These are phyloP conservation scores for Tillandsia leiboldiana DNA, from an alignment of 176 grass and related monocot species.

Conservation along the genomic window DNA sequence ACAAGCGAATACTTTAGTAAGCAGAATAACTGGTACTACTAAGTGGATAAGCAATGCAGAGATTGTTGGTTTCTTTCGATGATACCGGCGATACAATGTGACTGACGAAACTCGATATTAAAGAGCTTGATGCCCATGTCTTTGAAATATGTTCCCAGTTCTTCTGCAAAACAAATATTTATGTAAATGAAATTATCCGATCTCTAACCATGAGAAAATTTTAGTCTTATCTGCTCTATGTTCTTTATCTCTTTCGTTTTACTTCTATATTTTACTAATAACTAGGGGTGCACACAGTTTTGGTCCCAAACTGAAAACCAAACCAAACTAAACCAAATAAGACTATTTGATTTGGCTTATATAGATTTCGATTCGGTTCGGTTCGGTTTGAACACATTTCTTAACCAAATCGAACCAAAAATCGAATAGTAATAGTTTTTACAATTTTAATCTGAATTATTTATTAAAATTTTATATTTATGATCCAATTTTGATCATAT, in stretches of 20 bases:
- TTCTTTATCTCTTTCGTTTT: not conserved
- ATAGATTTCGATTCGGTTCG: too few relatives aligned
- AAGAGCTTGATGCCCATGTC: slow-evolving; percentile 30
- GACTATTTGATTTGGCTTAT: too few relatives aligned
- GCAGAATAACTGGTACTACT: not conserved
- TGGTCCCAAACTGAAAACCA: too few relatives aligned
- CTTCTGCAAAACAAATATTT: slow-evolving; percentile 21
- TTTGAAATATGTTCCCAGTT: slow-evolving; percentile 65
- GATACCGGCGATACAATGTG: slow-evolving; percentile 35
- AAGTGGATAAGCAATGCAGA: not conserved
- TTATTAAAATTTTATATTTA: too few relatives aligned
- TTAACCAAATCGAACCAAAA: too few relatives aligned
- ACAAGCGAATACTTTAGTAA: slow-evolving; percentile 4
- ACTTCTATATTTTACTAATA: not conserved
- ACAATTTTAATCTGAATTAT: too few relatives aligned
- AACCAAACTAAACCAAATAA: too few relatives aligned
- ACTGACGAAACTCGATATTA: slow-evolving; percentile 26
- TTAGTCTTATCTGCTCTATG: not conserved
- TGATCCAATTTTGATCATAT: too few relatives aligned
- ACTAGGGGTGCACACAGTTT: too few relatives aligned
- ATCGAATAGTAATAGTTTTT: too few relatives aligned
- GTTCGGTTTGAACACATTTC: too few relatives aligned
- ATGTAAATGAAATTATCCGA: not conserved
- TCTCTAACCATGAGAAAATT: slow-evolving; percentile 6
- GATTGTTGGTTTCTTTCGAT: not conserved